phyloP scores from a whole-genome alignment of 2,329 filamentous ascomycete genomes.

The Colletotrichum euphorbiae region DNA sequence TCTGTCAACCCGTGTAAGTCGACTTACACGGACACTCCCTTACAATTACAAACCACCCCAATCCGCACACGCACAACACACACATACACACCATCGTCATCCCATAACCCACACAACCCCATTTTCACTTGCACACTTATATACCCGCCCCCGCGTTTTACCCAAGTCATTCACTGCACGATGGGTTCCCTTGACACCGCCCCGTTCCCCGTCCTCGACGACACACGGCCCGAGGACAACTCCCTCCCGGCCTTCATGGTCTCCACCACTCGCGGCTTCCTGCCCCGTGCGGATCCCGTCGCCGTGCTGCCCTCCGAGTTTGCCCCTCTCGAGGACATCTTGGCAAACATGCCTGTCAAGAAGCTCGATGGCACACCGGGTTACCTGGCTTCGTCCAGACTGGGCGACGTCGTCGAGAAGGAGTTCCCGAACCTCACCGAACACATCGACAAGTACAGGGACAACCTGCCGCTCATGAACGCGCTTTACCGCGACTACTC shows the following conservation, averaged over 20 bases:
- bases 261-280: constrained; percentile 78
- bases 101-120: constrained; percentile 29
- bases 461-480: constrained; percentile 83
- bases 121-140: constrained; percentile 11
- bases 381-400: constrained; percentile 77
- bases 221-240: constrained; percentile 71
- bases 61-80: constrained; percentile 13
- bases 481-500: constrained; percentile 92
- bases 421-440: constrained; percentile 82
- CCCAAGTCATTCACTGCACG: constrained; percentile 18
- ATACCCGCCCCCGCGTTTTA: constrained; percentile 18
- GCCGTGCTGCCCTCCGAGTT: constrained; percentile 79
- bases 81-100: constrained; percentile 17
- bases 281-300: constrained; percentile 74
- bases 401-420: constrained; percentile 80
- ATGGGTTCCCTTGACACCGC: constrained; percentile 56
- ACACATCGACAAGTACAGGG: constrained; percentile 76
- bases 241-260: constrained; percentile 82
- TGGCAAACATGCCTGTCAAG: constrained; percentile 83
- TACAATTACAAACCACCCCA: constrained; percentile 23
- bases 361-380: constrained; percentile 79
- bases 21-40: constrained; percentile 15
- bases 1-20: constrained; percentile 15
- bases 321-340: constrained; percentile 75
- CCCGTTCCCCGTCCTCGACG: constrained; percentile 71